Conservation (phyloP, 2,329 filamentous ascomycete genomes). For the Claviceps sorghi region DNA sequence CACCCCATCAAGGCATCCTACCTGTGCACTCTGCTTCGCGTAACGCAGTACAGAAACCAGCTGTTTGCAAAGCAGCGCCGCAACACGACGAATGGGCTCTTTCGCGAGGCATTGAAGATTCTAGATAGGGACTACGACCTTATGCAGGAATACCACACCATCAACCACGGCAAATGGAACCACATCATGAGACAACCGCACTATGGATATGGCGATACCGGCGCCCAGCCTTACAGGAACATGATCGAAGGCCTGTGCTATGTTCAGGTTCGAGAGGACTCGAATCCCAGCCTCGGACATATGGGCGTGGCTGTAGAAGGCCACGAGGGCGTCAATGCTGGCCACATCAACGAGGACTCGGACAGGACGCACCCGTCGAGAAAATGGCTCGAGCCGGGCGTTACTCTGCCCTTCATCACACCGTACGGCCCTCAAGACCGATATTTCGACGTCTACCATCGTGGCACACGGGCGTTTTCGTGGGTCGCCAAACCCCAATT, state of each 20-base stretch:
- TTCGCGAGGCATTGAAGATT: constrained; percentile 30
- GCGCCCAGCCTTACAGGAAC: constrained; percentile 31
- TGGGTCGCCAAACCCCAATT: constrained; percentile 20
- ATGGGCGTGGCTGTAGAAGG: constrained; percentile 20
- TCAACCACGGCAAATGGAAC: constrained; percentile 40
- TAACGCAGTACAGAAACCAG: constrained; percentile 33
- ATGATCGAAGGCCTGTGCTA: constrained; percentile 40
- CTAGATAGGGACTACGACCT: constrained; percentile 38
- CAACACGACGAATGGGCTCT: constrained; percentile 37
- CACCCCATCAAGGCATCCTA: constrained; percentile 44
- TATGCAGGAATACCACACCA: constrained; percentile 34
- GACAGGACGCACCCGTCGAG: constrained; percentile 31
- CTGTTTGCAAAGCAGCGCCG: constrained; percentile 41
- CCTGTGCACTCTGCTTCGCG: constrained; percentile 35
- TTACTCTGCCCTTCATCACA: constrained; percentile 18
- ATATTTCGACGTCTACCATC: constrained; percentile 22
- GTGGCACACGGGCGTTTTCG: constrained; percentile 16
- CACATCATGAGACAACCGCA: constrained; percentile 37
- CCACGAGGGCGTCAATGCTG: constrained; percentile 19
- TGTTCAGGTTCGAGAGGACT: constrained; percentile 34
- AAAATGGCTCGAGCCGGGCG: constrained; percentile 16
- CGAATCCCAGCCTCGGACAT: constrained; percentile 28
- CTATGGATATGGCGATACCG: constrained; percentile 25
- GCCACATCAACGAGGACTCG: constrained; percentile 36
- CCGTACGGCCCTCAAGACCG: constrained; percentile 17